Percentiles rank a stretch among this genome's conserved stretches.
Conservation (phyloP, 805 yeast species). For the Metschnikowia continentalis region DNA sequence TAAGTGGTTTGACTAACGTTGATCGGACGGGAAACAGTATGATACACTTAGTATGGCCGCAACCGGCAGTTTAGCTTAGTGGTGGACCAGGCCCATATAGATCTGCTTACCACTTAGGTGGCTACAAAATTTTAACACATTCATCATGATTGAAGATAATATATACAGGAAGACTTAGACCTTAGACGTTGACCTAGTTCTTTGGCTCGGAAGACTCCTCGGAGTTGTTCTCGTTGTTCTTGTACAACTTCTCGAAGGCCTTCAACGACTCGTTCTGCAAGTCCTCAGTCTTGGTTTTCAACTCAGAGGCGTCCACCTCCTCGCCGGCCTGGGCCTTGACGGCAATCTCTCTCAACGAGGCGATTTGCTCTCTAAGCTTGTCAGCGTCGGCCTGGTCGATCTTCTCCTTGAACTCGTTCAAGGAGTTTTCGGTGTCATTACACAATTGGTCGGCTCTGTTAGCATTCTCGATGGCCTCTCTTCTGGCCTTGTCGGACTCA, state of each 20-base stretch:
- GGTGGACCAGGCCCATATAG: too few relatives aligned
- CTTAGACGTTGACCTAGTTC: slow-evolving; percentile 18
- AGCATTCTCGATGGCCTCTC: slow-evolving; percentile 78
- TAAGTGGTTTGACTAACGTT: too few relatives aligned
- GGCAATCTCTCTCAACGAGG: slow-evolving; percentile 50
- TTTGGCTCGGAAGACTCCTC: slow-evolving; percentile 25
- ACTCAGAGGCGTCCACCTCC: slow-evolving; percentile 56
- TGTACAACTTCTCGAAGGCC: slow-evolving; percentile 63
- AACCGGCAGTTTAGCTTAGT: too few relatives aligned
- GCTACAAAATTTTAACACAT: neutral
- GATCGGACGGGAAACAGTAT: too few relatives aligned
- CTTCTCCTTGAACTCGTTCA: slow-evolving; percentile 46
- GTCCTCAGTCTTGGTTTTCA: slow-evolving; percentile 71
- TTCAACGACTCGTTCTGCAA: slow-evolving; percentile 72
- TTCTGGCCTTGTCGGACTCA: slow-evolving; percentile 82
- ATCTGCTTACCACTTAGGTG: neutral
- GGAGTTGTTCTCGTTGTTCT: slow-evolving; percentile 20
- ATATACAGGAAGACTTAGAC: slow-evolving; percentile 16
- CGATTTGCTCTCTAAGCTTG: slow-evolving; percentile 32
- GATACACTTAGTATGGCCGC: too few relatives aligned
- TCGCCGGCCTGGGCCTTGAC: slow-evolving; percentile 62
- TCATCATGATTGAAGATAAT: slow-evolving; percentile 9
- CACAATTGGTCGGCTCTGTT: slow-evolving; percentile 80
- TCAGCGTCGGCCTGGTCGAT: slow-evolving; percentile 44
- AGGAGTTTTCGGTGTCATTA: slow-evolving; percentile 47